Percentiles rank a stretch among this genome's conserved stretches.
These are phyloP conservation scores for Neospora caninum DNA, from an alignment of 169 alveolate species.

Conservation along the genomic window DNA sequence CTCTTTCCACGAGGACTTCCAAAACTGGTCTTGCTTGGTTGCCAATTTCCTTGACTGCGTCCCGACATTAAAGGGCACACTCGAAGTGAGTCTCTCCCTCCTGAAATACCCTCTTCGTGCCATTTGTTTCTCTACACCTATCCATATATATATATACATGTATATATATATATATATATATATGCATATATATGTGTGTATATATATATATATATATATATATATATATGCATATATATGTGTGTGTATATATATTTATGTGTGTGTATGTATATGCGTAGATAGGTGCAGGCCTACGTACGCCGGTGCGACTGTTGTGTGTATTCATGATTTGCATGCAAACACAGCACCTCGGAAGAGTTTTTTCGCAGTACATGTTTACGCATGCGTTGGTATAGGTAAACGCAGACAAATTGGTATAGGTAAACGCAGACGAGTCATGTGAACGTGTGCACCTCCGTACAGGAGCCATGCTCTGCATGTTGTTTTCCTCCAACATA, in stretches of 20 bases:
- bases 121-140: too few species aligned
- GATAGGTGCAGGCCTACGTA: background rate
- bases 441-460: background rate
- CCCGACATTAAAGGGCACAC: background rate
- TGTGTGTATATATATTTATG: background rate
- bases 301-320: background rate
- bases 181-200: too few species aligned
- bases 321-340: too few species aligned
- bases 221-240: background rate
- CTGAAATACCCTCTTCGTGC: too few species aligned
- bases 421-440: too few species aligned
- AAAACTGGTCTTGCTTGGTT: conserved; percentile 2
- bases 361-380: too few species aligned
- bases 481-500: background rate
- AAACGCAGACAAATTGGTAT: too few species aligned
- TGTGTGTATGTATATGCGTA: background rate
- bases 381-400: background rate
- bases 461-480: background rate
- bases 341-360: too few species aligned
- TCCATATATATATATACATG: too few species aligned
- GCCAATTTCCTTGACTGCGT: conserved; percentile 23
- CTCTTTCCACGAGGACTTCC: background rate
- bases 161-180: too few species aligned
- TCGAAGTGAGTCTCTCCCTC: background rate
- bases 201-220: too few species aligned